phyloP scores from a whole-genome alignment of 2,329 filamentous ascomycete species.

The Pyrenophora graminea region DNA sequence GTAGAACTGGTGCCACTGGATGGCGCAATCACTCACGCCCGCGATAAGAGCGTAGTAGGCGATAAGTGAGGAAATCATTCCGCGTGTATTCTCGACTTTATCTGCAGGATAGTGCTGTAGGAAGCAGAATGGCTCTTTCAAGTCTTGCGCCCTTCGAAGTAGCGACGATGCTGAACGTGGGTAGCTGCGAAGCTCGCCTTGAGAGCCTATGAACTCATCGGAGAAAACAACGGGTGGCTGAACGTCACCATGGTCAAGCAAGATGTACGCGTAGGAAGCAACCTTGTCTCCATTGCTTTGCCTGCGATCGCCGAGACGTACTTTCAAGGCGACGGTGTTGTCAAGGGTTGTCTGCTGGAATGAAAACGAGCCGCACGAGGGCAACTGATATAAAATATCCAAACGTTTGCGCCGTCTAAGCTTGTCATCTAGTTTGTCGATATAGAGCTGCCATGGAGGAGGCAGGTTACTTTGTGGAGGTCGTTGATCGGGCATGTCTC shows the following conservation, averaged over 20 bases:
- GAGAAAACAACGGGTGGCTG: background rate
- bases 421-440: background rate
- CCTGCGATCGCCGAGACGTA: background rate
- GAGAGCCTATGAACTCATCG: background rate
- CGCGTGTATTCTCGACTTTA: background rate
- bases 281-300: background rate
- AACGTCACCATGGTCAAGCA: background rate
- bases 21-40: background rate
- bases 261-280: conserved; percentile 1
- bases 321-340: background rate
- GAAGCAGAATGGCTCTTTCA: background rate
- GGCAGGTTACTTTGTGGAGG: background rate
- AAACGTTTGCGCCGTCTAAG: background rate
- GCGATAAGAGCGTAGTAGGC: background rate
- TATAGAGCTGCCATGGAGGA: background rate
- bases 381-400: background rate
- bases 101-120: background rate
- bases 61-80: background rate
- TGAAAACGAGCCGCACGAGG: background rate
- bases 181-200: background rate
- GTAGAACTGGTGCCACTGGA: background rate
- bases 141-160: background rate
- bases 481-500: too few relatives aligned
- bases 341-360: background rate
- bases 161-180: conserved; percentile 2